Conservation (phyloP, 148 eudicot species). For the Diospyros kaki region DNA sequence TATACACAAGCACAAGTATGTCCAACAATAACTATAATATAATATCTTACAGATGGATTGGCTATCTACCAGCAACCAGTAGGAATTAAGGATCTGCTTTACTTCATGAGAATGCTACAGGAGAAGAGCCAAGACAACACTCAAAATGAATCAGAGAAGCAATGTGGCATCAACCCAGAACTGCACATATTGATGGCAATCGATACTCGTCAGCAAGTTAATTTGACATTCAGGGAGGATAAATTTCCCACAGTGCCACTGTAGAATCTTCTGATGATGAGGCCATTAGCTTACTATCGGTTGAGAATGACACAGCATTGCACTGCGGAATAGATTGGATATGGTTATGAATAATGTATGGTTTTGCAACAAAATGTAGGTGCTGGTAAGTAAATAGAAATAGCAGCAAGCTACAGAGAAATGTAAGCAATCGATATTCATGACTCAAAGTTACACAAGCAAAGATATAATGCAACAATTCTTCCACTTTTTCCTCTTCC, state of each 20-base stretch:
- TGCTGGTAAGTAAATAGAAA: not conserved
- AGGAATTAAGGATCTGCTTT: not conserved
- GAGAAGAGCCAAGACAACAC: not conserved
- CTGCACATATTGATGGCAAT: not conserved
- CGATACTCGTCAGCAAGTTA: not conserved
- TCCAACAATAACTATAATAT: too few species aligned
- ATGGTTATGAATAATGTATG: not conserved
- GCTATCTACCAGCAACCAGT: too few species aligned
- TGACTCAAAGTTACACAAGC: not conserved
- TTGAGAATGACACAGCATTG: conserved; percentile 75
- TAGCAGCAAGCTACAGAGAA: not conserved
- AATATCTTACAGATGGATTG: too few species aligned
- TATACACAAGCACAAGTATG: too few species aligned
- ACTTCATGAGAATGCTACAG: not conserved
- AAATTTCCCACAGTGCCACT: conserved; percentile 74
- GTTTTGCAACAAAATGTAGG: not conserved
- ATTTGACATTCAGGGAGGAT: conserved; percentile 42
- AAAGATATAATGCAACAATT: not conserved
- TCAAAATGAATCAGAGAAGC: not conserved
- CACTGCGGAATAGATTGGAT: conserved; percentile 42
- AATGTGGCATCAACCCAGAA: not conserved
- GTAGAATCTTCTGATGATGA: conserved; percentile 78
- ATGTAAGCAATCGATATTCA: not conserved
- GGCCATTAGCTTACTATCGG: conserved; percentile 55
- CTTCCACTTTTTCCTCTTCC: not conserved